These are phyloP conservation scores for Wickerhamiella musiphila DNA, from an alignment of 805 yeast genomes.

Conservation along the genomic window DNA sequence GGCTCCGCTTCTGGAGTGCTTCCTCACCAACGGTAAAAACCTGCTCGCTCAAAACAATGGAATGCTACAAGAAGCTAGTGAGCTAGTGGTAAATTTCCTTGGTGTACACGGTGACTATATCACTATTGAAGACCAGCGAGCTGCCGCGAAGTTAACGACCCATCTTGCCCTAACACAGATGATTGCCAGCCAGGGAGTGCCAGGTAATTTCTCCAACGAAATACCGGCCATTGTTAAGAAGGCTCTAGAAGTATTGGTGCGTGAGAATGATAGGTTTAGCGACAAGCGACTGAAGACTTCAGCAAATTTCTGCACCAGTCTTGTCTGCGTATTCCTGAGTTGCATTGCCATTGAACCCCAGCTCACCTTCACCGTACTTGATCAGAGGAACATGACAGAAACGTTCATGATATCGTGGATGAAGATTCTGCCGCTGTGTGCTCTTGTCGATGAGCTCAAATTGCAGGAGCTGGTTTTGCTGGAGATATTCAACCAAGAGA, in stretches of 20 bases:
- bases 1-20: conserved; percentile 56
- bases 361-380: conserved; percentile 34
- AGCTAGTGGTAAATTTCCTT: too few relatives aligned
- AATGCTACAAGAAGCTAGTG: too few relatives aligned
- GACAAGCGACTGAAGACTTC: conserved; percentile 1
- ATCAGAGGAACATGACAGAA: conserved; percentile 28
- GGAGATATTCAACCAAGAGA: conserved; percentile 27
- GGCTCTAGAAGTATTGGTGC: conserved; percentile 6
- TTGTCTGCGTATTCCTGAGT: conserved; percentile 47
- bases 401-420: conserved; percentile 54
- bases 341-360: conserved; percentile 45
- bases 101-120: too few relatives aligned
- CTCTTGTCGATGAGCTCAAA: conserved; percentile 68
- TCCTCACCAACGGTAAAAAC: conserved; percentile 40
- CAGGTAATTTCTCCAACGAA: too few relatives aligned
- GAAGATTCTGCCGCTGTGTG: conserved; percentile 32
- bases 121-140: too few relatives aligned
- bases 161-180: too few relatives aligned
- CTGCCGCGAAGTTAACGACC: too few relatives aligned
- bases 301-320: conserved; percentile 28
- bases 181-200: too few relatives aligned
- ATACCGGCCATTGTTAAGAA: too few relatives aligned
- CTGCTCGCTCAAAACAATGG: conserved; percentile 29
- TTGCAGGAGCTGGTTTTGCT: conserved; percentile 53
- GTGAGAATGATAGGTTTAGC: conserved; percentile 3